Percentiles rank a stretch among this genome's conserved stretches.
phyloP scores from a whole-genome alignment of 805 yeast species.

The Wickerhamiella bombiphila region DNA sequence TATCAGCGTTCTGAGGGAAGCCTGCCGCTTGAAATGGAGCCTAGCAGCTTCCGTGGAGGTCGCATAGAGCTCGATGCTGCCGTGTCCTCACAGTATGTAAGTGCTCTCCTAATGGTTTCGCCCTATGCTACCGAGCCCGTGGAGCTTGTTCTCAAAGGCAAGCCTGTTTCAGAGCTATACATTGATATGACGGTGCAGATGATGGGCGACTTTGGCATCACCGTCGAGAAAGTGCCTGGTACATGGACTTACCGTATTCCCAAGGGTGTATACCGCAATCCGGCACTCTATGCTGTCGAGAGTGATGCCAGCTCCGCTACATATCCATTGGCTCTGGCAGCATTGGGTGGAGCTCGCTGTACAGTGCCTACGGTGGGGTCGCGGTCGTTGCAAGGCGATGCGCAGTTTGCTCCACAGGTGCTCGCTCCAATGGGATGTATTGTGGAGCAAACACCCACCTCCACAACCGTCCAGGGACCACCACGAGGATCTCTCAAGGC shows the following conservation, averaged over 20 bases:
- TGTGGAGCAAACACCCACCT: constrained; percentile 66
- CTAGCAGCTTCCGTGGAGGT: constrained; percentile 63
- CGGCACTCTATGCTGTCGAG: constrained; percentile 75
- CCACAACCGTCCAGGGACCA: constrained; percentile 91
- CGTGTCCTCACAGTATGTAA: constrained; percentile 92
- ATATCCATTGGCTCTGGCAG: constrained; percentile 94
- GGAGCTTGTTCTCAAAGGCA: constrained; percentile 76
- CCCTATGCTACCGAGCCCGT: constrained; percentile 88
- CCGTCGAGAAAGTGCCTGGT: constrained; percentile 52
- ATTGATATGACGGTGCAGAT: constrained; percentile 93
- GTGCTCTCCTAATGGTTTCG: constrained; percentile 92
- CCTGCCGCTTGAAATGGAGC: constrained; percentile 53
- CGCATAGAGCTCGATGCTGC: constrained; percentile 89
- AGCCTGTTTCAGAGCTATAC: constrained; percentile 89
- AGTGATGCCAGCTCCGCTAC: constrained; percentile 98
- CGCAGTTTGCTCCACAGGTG: constrained; percentile 88
- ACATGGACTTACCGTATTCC: constrained; percentile 85
- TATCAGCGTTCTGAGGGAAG: constrained; percentile 70
- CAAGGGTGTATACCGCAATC: constrained; percentile 63
- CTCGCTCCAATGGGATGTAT: constrained; percentile 88
- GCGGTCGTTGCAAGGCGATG: constrained; percentile 89
- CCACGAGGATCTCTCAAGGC: constrained; percentile 41
- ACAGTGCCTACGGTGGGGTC: constrained; percentile 91
- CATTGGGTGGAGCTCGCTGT: constrained; percentile 83
- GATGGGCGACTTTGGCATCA: constrained; percentile 84